These are phyloP conservation scores for Talaromyces marneffei DNA, from an alignment of 2,329 filamentous ascomycete species.

Conservation along the genomic window DNA sequence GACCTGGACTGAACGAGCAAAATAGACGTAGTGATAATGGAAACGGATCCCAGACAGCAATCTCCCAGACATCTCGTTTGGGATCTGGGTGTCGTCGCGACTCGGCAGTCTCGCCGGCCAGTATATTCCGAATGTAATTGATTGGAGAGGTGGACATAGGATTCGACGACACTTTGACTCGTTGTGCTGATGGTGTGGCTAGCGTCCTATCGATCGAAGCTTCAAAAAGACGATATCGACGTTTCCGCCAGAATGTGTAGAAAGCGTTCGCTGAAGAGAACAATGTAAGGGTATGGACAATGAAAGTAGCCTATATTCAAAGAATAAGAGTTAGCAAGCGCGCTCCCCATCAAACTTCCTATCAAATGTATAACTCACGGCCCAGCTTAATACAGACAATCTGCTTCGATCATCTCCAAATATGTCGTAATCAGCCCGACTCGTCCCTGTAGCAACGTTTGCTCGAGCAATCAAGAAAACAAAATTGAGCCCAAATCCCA, in stretches of 20 bases:
- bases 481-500: conserved; percentile 72
- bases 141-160: conserved; percentile 73
- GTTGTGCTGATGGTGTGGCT: conserved; percentile 75
- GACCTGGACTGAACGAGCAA: conserved; percentile 86
- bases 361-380: conserved; percentile 43
- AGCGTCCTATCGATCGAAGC: conserved; percentile 69
- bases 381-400: conserved; percentile 62
- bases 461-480: conserved; percentile 76
- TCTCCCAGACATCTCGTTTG: conserved; percentile 85
- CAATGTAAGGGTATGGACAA: conserved; percentile 63
- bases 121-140: conserved; percentile 62
- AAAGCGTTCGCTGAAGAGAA: conserved; percentile 70
- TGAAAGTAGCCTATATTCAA: conserved; percentile 54
- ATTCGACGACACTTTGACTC: conserved; percentile 82
- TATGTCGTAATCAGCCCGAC: conserved; percentile 65
- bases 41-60: conserved; percentile 88
- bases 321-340: background rate
- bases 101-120: conserved; percentile 67
- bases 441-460: conserved; percentile 54
- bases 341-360: background rate
- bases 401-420: conserved; percentile 62
- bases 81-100: conserved; percentile 71
- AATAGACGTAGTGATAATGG: conserved; percentile 77
- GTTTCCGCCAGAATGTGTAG: conserved; percentile 74
- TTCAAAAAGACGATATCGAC: conserved; percentile 88